Evolutionary conservation across 73 alveolate species (phyloP).

Genomic region (Paramecium pentaurelia): DNA sequence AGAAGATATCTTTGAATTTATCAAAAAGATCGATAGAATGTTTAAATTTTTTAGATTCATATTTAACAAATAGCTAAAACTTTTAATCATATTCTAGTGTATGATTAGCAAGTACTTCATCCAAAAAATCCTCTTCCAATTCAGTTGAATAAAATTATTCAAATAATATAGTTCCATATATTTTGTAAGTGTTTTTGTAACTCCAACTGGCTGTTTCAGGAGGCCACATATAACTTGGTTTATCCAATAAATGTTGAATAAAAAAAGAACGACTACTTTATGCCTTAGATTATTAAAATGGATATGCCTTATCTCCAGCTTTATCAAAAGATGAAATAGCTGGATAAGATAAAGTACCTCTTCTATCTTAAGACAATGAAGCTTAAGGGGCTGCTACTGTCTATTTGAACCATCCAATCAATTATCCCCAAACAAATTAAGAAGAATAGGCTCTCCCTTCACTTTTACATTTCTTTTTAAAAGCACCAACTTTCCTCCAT

Average conservation of each 20-base stretch:
- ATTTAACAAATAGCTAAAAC: neutral
- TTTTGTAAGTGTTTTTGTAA: constrained; percentile 36
- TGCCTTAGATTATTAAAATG: constrained; percentile 42
- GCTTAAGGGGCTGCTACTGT: constrained; percentile 63
- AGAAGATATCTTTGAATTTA: neutral
- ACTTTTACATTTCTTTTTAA: constrained; percentile 46
- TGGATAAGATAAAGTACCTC: constrained; percentile 62
- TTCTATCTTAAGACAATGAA: constrained; percentile 53
- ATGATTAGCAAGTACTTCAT: neutral
- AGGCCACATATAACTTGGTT: constrained; percentile 64
- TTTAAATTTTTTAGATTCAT: neutral
- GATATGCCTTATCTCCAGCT: constrained; percentile 41
- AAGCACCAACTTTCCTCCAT: constrained; percentile 47
- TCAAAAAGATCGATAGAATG: neutral
- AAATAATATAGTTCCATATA: neutral
- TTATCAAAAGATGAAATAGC: constrained; percentile 15
- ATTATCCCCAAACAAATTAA: constrained; percentile 55
- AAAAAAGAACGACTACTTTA: constrained; percentile 22
- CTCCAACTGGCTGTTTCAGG: constrained; percentile 62
- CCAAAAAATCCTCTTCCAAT: constrained; percentile 15
- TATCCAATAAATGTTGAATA: constrained; percentile 43
- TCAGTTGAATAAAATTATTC: constrained; percentile 30
- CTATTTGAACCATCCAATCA: constrained; percentile 56
- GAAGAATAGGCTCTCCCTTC: constrained; percentile 51
- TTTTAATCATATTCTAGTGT: neutral